Percentiles rank a stretch among this genome's conserved stretches.
Evolutionary conservation across 2,329 filamentous ascomycete species (phyloP).

Genomic region (Hirsutella thompsonii): DNA sequence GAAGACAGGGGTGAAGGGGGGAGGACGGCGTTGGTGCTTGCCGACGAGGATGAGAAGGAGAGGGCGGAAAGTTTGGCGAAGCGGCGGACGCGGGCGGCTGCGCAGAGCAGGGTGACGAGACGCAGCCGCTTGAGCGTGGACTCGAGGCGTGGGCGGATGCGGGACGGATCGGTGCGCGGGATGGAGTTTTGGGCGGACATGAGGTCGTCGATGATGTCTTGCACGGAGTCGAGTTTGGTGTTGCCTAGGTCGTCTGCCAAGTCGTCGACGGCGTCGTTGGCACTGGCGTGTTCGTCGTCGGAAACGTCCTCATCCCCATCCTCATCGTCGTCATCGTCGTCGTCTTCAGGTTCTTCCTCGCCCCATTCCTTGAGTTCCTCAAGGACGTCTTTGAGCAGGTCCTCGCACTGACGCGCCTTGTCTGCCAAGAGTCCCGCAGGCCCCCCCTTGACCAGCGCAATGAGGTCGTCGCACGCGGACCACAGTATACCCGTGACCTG

Average conservation of each 20-base stretch:
- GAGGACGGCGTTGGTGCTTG: no score
- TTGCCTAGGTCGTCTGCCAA: constrained; percentile 10
- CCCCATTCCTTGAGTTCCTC: constrained; percentile 83
- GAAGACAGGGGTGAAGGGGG: no score
- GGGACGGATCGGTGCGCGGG: constrained; percentile 48
- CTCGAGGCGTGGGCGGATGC: constrained; percentile 53
- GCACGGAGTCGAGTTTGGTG: constrained; percentile 24
- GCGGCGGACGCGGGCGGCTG: constrained; percentile 56
- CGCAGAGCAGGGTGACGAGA: constrained; percentile 54
- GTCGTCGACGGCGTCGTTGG: constrained; percentile 25
- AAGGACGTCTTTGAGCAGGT: constrained; percentile 68
- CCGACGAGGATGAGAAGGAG: no score
- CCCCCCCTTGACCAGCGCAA: constrained; percentile 50
- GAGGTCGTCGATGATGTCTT: constrained; percentile 53
- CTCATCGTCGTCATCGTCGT: constrained; percentile 39
- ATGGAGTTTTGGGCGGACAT: constrained; percentile 51
- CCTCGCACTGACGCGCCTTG: constrained; percentile 62
- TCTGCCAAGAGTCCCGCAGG: constrained; percentile 56
- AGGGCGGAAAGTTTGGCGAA: constrained; percentile 44
- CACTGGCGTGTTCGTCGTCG: constrained; percentile 36
- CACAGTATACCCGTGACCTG: constrained; percentile 67
- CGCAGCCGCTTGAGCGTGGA: constrained; percentile 51
- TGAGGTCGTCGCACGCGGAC: constrained; percentile 67
- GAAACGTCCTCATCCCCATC: no score
- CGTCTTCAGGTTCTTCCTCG: constrained; percentile 54